Evolutionary conservation across 257 asterid species (phyloP).

Genomic region (Solanum boliviense): DNA sequence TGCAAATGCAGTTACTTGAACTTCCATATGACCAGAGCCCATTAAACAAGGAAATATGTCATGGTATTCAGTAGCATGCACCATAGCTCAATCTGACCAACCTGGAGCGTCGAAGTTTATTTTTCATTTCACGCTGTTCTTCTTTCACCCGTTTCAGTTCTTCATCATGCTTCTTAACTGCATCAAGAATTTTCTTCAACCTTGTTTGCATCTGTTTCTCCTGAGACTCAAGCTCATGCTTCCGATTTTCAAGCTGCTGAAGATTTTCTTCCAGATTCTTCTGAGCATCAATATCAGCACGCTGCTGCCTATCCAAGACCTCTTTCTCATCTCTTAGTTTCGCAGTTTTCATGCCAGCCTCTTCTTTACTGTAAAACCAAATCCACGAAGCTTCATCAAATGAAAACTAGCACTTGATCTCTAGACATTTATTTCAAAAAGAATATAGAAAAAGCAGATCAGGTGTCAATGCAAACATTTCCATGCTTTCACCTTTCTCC

Average conservation of each 20-base stretch:
- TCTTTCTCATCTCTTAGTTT: slow-evolving; percentile 89
- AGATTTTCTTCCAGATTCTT: slow-evolving; percentile 90
- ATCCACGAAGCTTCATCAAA: background rate
- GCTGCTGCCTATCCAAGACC: slow-evolving; percentile 87
- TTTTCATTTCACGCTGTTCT: slow-evolving; percentile 84
- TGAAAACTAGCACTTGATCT: background rate
- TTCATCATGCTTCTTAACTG: slow-evolving; percentile 71
- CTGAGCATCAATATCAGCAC: slow-evolving; percentile 76
- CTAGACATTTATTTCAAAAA: background rate
- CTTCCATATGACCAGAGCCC: background rate
- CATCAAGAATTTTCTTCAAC: slow-evolving; percentile 57
- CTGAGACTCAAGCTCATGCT: slow-evolving; percentile 81
- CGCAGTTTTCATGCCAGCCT: slow-evolving; percentile 97
- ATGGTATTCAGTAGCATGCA: background rate
- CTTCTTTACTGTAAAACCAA: slow-evolving; percentile 69
- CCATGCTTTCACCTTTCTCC: background rate
- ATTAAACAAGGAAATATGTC: background rate
- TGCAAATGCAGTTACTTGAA: background rate
- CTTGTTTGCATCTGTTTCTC: slow-evolving; percentile 81
- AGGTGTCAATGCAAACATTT: background rate
- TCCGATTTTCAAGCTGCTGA: slow-evolving; percentile 79
- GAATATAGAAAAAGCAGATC: background rate
- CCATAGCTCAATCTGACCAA: slow-evolving; percentile 1
- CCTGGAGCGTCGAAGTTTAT: slow-evolving; percentile 74
- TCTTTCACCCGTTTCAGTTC: slow-evolving; percentile 53